Evolutionary conservation across 1,139 yeast genomes (phyloP).

Genomic region (Saccharomyces hybrid): DNA sequence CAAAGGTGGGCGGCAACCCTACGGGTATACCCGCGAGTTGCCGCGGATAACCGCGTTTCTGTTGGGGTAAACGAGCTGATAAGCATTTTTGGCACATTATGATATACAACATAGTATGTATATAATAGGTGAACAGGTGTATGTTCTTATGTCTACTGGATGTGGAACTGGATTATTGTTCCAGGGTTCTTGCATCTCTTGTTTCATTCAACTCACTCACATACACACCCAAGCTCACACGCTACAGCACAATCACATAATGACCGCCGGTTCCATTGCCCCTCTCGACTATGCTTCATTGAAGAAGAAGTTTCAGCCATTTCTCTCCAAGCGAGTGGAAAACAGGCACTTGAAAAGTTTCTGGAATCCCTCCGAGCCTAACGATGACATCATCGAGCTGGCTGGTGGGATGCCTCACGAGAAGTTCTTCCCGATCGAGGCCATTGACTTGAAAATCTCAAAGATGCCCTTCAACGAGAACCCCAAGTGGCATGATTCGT

Average conservation of each 20-base stretch:
- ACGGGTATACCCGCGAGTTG: not conserved
- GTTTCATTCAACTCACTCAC: no score
- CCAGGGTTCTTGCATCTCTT: no score
- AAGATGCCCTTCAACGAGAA: conserved; percentile 25
- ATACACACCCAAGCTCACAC: no score
- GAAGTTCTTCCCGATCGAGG: conserved; percentile 52
- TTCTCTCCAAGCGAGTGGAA: conserved; percentile 19
- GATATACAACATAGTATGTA: no score
- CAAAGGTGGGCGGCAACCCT: no score
- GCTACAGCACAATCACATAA: not conserved
- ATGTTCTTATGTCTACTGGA: no score
- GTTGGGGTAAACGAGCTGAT: not conserved
- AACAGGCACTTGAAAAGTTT: conserved; percentile 17
- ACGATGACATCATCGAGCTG: conserved; percentile 40
- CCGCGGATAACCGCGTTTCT: not conserved
- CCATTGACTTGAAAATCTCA: conserved; percentile 41
- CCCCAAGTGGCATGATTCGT: conserved; percentile 2
- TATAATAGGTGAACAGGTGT: no score
- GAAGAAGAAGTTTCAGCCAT: conserved; percentile 14
- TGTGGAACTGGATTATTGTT: not conserved
- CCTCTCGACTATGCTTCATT: conserved; percentile 5
- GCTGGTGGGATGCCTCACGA: conserved; percentile 54
- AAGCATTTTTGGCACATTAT: no score
- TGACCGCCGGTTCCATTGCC: not conserved
- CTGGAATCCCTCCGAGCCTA: conserved; percentile 18